These are phyloP conservation scores for Phytophthora fragariae DNA, from an alignment of 352 stramenopile species.

Conservation along the genomic window DNA sequence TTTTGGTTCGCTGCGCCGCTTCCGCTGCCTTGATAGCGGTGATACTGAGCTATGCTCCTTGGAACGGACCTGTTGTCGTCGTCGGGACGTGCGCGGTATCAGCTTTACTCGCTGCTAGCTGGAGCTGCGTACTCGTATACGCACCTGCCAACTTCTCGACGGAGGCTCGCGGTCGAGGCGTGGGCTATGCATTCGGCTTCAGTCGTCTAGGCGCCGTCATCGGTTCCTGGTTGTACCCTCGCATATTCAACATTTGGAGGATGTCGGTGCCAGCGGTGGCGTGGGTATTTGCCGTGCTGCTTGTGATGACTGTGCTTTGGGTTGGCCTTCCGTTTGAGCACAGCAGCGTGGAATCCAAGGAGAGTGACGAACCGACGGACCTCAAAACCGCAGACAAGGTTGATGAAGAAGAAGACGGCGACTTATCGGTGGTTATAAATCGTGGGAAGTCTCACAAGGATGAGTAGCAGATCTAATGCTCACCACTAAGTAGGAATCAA, in stretches of 20 bases:
- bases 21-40: neutral
- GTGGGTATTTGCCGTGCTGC: slow-evolving; percentile 24
- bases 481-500: neutral
- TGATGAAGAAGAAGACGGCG: neutral
- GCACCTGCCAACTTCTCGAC: slow-evolving; percentile 21
- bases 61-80: slow-evolving; percentile 19
- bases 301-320: slow-evolving; percentile 9
- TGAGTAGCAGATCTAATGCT: neutral
- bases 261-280: slow-evolving; percentile 28
- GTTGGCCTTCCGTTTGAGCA: neutral
- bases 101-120: slow-evolving; percentile 24
- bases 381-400: neutral
- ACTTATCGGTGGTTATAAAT: neutral
- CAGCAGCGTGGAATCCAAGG: neutral
- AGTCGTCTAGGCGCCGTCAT: slow-evolving; percentile 18
- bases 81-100: slow-evolving; percentile 17
- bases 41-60: slow-evolving; percentile 19
- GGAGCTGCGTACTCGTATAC: slow-evolving; percentile 32
- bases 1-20: slow-evolving; percentile 13
- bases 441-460: neutral
- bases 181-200: slow-evolving; percentile 27
- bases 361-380: neutral
- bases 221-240: slow-evolving; percentile 32
- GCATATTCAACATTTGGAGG: slow-evolving; percentile 38
- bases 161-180: slow-evolving; percentile 18